These are phyloP conservation scores for Podospora tetraspora DNA, from an alignment of 495 filamentous ascomycete species.

Conservation along the genomic window DNA sequence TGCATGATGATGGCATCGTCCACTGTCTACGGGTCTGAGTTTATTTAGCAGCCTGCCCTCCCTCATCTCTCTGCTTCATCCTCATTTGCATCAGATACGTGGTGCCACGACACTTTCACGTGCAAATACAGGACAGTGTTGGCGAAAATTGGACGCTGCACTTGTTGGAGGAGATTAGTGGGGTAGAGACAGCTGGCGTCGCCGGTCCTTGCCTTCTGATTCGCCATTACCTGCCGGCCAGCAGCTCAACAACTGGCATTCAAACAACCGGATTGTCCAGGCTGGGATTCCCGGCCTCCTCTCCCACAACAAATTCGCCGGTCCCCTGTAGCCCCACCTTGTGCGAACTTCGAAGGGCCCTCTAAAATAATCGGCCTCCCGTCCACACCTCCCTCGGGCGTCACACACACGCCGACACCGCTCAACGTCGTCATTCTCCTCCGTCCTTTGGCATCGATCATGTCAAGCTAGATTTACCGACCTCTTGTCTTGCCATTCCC, in stretches of 20 bases:
- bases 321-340: not conserved
- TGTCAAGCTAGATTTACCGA: not conserved
- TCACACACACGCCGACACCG: constrained; percentile 6
- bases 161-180: not conserved
- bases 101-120: too few relatives aligned
- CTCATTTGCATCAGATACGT: too few relatives aligned
- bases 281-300: constrained; percentile 1
- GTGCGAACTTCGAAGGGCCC: not conserved
- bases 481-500: not conserved
- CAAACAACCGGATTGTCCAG: not conserved
- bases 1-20: not conserved
- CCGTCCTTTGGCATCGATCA: not conserved
- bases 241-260: constrained; percentile 9
- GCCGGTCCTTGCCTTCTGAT: not conserved
- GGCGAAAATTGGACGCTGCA: not conserved
- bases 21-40: not conserved
- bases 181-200: not conserved
- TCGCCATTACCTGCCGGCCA: not conserved
- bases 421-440: constrained; percentile 3
- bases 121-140: constrained; percentile 5
- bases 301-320: not conserved
- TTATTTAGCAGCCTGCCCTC: not conserved
- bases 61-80: not conserved
- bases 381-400: constrained; percentile 1
- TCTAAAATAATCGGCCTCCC: not conserved